A percentile compares a stretch with the other conserved stretches of the same genome.
Evolutionary conservation across 164 flowering plant species (phyloP).

Genomic region (Hamamelis virginiana): DNA sequence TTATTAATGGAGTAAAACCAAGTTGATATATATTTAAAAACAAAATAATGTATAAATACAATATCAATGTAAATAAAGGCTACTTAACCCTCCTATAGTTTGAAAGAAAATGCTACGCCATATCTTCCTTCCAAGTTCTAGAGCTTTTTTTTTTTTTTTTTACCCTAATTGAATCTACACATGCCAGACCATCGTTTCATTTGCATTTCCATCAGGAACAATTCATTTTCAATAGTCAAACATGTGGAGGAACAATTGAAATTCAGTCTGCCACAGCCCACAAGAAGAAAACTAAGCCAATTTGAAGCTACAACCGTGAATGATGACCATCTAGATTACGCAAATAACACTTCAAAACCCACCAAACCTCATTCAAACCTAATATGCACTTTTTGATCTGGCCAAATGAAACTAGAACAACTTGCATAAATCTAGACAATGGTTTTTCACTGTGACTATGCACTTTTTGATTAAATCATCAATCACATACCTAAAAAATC

Average conservation of each 20-base stretch:
- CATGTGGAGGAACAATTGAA: not conserved
- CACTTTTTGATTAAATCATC: conserved; percentile 10
- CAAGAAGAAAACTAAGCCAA: not conserved
- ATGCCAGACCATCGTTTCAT: not conserved
- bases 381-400: too few relatives aligned
- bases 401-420: not conserved
- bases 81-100: not conserved
- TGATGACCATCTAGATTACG: not conserved
- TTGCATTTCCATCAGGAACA: not conserved
- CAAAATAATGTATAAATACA: too few relatives aligned
- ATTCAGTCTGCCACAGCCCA: not conserved
- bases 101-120: not conserved
- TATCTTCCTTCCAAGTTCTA: not conserved
- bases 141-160: too few relatives aligned
- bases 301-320: not conserved
- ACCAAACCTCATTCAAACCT: not conserved
- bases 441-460: not conserved
- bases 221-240: not conserved
- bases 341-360: not conserved
- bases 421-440: not conserved
- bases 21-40: too few relatives aligned
- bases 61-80: too few relatives aligned
- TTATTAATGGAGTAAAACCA: too few relatives aligned
- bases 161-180: too few relatives aligned
- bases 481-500: conserved; percentile 30